Percentiles rank a stretch among this genome's conserved stretches.
phyloP scores from a whole-genome alignment of 176 grass and related monocot genomes.

The Oryza officinalis region DNA sequence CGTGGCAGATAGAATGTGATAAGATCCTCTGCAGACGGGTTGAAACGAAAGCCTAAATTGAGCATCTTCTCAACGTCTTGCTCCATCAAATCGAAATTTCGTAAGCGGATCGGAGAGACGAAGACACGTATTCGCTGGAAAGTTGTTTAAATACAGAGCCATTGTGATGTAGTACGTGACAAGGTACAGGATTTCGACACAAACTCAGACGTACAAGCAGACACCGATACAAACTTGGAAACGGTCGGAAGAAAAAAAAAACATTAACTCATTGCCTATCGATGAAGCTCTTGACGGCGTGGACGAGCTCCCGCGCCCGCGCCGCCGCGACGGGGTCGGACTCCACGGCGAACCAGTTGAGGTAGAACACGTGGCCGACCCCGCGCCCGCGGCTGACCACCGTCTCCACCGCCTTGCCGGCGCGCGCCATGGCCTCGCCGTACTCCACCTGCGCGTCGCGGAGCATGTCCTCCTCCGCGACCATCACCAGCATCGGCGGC shows the following conservation, averaged over 20 bases:
- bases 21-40: background rate
- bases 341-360: slow-evolving; percentile 43
- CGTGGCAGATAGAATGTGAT: background rate
- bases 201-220: too few relatives aligned
- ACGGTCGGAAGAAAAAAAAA: too few relatives aligned
- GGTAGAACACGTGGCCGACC: slow-evolving; percentile 42
- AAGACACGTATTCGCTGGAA: too few relatives aligned
- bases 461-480: slow-evolving; percentile 44
- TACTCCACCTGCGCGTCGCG: slow-evolving; percentile 43
- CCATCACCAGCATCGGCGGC: slow-evolving; percentile 37
- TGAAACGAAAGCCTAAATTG: background rate
- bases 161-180: too few relatives aligned
- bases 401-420: background rate
- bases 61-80: background rate
- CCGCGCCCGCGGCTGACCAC: slow-evolving; percentile 9
- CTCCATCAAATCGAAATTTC: background rate
- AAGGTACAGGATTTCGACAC: too few relatives aligned
- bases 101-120: too few relatives aligned
- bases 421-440: slow-evolving; percentile 5
- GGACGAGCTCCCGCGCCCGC: slow-evolving; percentile 17
- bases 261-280: background rate
- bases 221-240: too few relatives aligned
- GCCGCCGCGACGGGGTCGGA: slow-evolving; percentile 15
- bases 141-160: too few relatives aligned
- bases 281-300: slow-evolving; percentile 36